These are phyloP conservation scores for Boletus tomentosulus DNA, from an alignment of 768 basidiomycete genomes.

Conservation along the genomic window DNA sequence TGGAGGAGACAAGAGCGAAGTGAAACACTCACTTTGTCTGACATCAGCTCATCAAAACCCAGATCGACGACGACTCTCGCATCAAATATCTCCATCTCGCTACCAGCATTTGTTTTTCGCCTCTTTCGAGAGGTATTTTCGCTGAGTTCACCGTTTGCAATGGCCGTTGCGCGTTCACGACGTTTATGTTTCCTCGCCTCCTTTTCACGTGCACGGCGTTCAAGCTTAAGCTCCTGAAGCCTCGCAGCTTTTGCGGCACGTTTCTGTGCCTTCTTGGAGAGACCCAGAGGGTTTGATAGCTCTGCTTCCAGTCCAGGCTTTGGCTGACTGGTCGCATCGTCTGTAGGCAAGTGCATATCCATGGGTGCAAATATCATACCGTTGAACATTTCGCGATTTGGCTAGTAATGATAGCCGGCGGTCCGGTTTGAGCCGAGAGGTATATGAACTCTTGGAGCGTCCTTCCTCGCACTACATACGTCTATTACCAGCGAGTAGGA, in stretches of 20 bases:
- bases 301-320: conserved; percentile 12
- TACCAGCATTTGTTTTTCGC: conserved; percentile 25
- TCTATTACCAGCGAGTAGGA: neutral
- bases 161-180: conserved; percentile 51
- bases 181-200: conserved; percentile 74
- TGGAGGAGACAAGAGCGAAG: conserved; percentile 7
- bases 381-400: too few species aligned
- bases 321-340: conserved; percentile 11
- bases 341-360: conserved; percentile 9
- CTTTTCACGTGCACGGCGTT: conserved; percentile 74
- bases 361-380: conserved; percentile 5
- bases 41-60: conserved; percentile 91
- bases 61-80: conserved; percentile 81
- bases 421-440: conserved; percentile 13
- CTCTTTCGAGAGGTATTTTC: conserved; percentile 12
- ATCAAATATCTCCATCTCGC: conserved; percentile 44
- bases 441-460: too few species aligned
- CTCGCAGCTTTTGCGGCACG: conserved; percentile 67
- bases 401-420: conserved; percentile 4
- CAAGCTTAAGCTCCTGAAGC: conserved; percentile 62
- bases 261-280: conserved; percentile 80
- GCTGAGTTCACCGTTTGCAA: conserved; percentile 45
- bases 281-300: conserved; percentile 26
- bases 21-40: conserved; percentile 67
- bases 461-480: too few species aligned